These are phyloP conservation scores for Rhypophila decipiens DNA, from an alignment of 495 filamentous ascomycete genomes.

Conservation along the genomic window DNA sequence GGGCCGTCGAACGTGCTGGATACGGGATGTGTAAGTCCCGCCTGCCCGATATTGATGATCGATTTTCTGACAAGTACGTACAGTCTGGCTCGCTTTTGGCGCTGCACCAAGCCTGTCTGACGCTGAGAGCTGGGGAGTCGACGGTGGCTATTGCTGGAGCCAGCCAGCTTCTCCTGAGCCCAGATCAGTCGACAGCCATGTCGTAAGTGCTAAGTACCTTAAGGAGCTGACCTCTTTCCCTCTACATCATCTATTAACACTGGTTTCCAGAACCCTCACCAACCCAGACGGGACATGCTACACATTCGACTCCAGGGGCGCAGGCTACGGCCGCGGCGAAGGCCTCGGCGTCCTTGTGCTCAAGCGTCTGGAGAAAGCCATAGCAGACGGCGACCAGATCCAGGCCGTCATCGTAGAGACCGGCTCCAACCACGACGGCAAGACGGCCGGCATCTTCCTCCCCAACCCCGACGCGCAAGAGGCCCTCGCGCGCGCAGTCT, in stretches of 20 bases:
- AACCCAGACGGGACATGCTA: slow-evolving; percentile 37
- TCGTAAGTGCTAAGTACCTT: slow-evolving; percentile 9
- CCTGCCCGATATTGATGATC: slow-evolving; percentile 31
- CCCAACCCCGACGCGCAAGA: slow-evolving; percentile 46
- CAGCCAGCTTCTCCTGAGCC: slow-evolving; percentile 42
- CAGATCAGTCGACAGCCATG: slow-evolving; percentile 27
- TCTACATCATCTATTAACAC: slow-evolving; percentile 14
- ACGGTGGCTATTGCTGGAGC: slow-evolving; percentile 41
- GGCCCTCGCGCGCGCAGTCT: slow-evolving; percentile 39
- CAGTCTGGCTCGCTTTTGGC: slow-evolving; percentile 42
- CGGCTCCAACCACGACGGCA: slow-evolving; percentile 48
- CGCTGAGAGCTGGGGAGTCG: slow-evolving; percentile 31
- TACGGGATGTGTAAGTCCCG: slow-evolving; percentile 41
- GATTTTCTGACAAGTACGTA: slow-evolving; percentile 1
- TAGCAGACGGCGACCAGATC: slow-evolving; percentile 43
- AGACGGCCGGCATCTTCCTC: slow-evolving; percentile 41
- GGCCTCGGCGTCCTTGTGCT: slow-evolving; percentile 47
- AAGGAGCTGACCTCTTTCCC: background rate
- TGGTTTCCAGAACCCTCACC: slow-evolving; percentile 13
- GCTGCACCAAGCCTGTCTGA: slow-evolving; percentile 44
- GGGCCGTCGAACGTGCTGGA: slow-evolving; percentile 36
- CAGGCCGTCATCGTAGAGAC: slow-evolving; percentile 50
- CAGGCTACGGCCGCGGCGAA: slow-evolving; percentile 59
- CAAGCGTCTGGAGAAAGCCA: slow-evolving; percentile 45
- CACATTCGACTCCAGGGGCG: slow-evolving; percentile 50